A percentile compares a stretch with the other conserved stretches of the same genome.
Conservation (phyloP, 2,329 filamentous ascomycete species). For the Pseudogymnoascus sp. region DNA sequence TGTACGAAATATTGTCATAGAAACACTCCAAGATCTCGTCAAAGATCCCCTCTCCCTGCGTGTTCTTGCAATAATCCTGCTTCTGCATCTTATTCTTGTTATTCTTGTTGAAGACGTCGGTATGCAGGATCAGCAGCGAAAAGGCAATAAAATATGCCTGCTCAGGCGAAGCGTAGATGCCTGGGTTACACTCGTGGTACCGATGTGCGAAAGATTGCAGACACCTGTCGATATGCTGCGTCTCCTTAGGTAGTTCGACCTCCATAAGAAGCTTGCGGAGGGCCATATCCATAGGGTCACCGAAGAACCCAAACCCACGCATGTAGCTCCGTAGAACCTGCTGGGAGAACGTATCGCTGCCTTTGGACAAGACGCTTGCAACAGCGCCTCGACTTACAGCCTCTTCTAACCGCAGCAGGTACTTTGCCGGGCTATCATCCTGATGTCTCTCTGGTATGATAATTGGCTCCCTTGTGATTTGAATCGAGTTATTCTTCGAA, state of each 20-base stretch:
- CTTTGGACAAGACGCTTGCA: slow-evolving; percentile 76
- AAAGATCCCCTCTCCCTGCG: slow-evolving; percentile 81
- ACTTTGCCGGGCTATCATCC: slow-evolving; percentile 83
- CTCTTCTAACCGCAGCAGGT: slow-evolving; percentile 75
- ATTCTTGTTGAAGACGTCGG: slow-evolving; percentile 99
- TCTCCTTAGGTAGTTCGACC: slow-evolving; percentile 91
- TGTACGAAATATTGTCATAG: slow-evolving; percentile 98
- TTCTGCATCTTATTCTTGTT: slow-evolving; percentile 99
- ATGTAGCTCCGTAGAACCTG: slow-evolving; percentile 89
- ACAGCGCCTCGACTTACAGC: slow-evolving; percentile 73
- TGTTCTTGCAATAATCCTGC: slow-evolving; percentile 89
- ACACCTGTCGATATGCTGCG: slow-evolving; percentile 93
- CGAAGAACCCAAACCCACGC: slow-evolving; percentile 89
- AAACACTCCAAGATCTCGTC: slow-evolving; percentile 92
- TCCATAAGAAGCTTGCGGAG: slow-evolving; percentile 94
- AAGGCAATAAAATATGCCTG: slow-evolving; percentile 99
- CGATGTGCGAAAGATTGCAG: slow-evolving; percentile 90
- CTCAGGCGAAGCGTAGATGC: slow-evolving; percentile 82
- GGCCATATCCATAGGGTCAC: slow-evolving; percentile 96
- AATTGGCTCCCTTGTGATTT: slow-evolving; percentile 61
- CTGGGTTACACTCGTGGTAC: slow-evolving; percentile 97
- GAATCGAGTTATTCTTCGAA: slow-evolving; percentile 78
- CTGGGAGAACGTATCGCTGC: slow-evolving; percentile 72
- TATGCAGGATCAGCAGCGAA: slow-evolving; percentile 90
- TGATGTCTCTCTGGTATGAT: slow-evolving; percentile 72